phyloP scores from a whole-genome alignment of 192 early-diverging fungal genomes.

The Backusella australiensis region DNA sequence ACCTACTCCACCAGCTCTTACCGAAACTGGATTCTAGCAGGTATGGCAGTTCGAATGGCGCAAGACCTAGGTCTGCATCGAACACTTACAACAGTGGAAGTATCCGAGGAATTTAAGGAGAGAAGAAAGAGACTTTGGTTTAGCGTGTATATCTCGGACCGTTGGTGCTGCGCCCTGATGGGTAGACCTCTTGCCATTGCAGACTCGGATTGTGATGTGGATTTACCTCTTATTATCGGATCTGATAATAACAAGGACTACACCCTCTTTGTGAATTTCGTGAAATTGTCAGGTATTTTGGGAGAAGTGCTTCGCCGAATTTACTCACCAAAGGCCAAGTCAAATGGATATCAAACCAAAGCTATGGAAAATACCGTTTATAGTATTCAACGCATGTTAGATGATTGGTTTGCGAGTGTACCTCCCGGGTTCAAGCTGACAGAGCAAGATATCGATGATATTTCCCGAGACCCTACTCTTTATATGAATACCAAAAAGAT shows the following conservation, averaged over 20 bases:
- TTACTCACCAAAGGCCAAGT: constrained; percentile 34
- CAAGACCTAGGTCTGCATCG: constrained; percentile 80
- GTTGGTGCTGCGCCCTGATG: constrained; percentile 47
- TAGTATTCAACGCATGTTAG: constrained; percentile 27
- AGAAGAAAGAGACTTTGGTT: constrained; percentile 70
- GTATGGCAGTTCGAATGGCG: constrained; percentile 70
- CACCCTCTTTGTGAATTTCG: constrained; percentile 29
- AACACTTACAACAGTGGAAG: constrained; percentile 44
- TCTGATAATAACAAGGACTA: constrained; percentile 6
- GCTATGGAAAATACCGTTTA: constrained; percentile 20
- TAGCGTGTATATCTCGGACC: constrained; percentile 65
- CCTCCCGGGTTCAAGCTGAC: constrained; percentile 20
- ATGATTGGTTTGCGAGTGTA: constrained; percentile 27
- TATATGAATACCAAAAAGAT: background rate
- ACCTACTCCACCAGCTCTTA: constrained; percentile 15
- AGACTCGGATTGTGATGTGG: constrained; percentile 41
- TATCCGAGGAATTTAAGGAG: constrained; percentile 50
- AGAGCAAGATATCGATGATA: background rate
- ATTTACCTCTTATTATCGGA: constrained; percentile 21
- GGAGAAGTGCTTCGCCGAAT: constrained; percentile 32
- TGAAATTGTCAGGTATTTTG: constrained; percentile 33
- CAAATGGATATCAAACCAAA: constrained; percentile 14
- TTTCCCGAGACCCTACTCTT: background rate
- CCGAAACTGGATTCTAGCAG: constrained; percentile 28
- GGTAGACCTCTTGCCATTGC: constrained; percentile 44